Evolutionary conservation across 108 stramenopile genomes (phyloP), one percentile per base, ranked within the genome.

Genomic region (Mediolabrus comicus): DNA sequence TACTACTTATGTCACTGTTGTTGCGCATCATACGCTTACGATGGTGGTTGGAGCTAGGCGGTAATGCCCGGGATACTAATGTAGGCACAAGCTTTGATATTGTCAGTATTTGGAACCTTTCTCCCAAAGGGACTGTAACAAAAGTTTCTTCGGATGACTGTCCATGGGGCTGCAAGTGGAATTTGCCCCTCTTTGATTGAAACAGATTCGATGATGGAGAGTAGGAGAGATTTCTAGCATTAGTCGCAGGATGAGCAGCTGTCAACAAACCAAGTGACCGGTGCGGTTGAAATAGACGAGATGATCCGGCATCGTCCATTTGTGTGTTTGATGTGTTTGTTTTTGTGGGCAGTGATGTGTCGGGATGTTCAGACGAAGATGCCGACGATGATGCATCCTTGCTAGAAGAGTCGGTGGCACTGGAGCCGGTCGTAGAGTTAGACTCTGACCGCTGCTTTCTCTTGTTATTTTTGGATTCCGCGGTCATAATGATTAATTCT

Each of bases 71-170:
- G 43, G 84, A 84, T 7, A 94, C 88, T 76, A 94, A 55, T 12
- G 86, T 87, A 11, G 89, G 89, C 25, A 86, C 84, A 32, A 94
- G 63, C 39, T 74, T 72, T 49, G 89, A 87, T 35, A 85, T 77
- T 57, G 84, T 83, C 51, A 88, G 17, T 32, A 91, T 84, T 51
- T 89, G 89, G 72, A 94, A 91, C 32, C 89, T 80, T 64, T 94
- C 89, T 24, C 86, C 86, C 62, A 91, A 73, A 14, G 89, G 80
- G 12, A 88, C 69, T 32, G 85, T 83, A 5, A 87, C 56, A 62
- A 91, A 84, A 9, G 90, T 71, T 3, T 62, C 74, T 28, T 71
- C 73, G 10, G 80, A 71, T 0, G 85, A 83, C 29, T 74, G 78
- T 28, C 78, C 77, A 29, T 85, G 83, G 10, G 81, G 82, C 19